These are phyloP conservation scores for Clavariopsis aquatica DNA, from an alignment of 495 filamentous ascomycete genomes.

Conservation along the genomic window DNA sequence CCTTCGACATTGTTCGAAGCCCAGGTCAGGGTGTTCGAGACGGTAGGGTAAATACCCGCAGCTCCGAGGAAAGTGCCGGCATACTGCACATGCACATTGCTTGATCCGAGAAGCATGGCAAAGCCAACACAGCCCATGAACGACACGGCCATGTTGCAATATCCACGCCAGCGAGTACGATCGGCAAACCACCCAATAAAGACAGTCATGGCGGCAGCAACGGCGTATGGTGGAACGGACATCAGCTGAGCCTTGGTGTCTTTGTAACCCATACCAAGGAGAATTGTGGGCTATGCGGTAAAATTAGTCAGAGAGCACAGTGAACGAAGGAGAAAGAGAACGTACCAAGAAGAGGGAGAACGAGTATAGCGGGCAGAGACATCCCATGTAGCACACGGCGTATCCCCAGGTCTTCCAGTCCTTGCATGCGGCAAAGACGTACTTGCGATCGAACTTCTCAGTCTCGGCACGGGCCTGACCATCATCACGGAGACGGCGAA, in stretches of 20 bases:
- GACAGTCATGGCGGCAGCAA: constrained; percentile 75
- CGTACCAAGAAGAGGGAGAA: constrained; percentile 65
- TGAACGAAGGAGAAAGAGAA: not conserved
- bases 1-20: constrained; percentile 87
- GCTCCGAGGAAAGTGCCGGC: constrained; percentile 84
- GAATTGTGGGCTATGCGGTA: constrained; percentile 74
- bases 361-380: constrained; percentile 70
- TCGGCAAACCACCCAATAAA: constrained; percentile 77
- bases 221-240: constrained; percentile 84
- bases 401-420: constrained; percentile 87
- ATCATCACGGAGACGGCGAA: constrained; percentile 72
- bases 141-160: constrained; percentile 77
- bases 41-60: constrained; percentile 86
- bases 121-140: constrained; percentile 78
- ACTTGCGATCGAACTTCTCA: constrained; percentile 73
- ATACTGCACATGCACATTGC: constrained; percentile 68
- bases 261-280: constrained; percentile 69
- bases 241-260: constrained; percentile 74
- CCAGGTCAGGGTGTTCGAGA: constrained; percentile 92
- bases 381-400: constrained; percentile 48
- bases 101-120: constrained; percentile 67
- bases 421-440: constrained; percentile 70
- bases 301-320: constrained; percentile 58
- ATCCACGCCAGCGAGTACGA: constrained; percentile 70
- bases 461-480: constrained; percentile 75